Percentiles rank a stretch among this genome's conserved stretches.
phyloP scores from a whole-genome alignment of 2,329 filamentous ascomycete species.

The Ascochyta koolunga region DNA sequence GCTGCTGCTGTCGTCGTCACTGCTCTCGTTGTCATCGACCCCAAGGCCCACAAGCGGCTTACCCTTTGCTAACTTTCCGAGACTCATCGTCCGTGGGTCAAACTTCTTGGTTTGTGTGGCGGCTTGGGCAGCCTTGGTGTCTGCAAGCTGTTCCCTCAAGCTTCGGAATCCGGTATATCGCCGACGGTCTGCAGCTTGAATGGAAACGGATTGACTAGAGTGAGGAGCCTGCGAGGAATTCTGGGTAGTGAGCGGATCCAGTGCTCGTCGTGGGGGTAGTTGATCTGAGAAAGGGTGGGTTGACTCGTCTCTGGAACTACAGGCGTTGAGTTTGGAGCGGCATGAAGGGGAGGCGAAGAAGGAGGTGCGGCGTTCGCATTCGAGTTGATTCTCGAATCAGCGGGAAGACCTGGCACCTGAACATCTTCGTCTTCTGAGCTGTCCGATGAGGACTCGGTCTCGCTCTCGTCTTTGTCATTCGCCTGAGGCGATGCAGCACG shows the following conservation, averaged over 20 bases:
- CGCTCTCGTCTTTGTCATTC: constrained; percentile 3
- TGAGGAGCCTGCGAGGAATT: constrained; percentile 11
- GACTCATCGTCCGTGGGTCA: constrained; percentile 18
- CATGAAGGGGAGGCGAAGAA: constrained; percentile 18
- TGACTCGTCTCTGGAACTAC: constrained; percentile 14
- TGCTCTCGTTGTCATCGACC: constrained; percentile 11
- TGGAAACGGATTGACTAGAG: constrained; percentile 18
- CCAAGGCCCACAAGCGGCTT: constrained; percentile 1
- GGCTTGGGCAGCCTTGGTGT: constrained; percentile 12
- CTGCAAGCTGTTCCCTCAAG: constrained; percentile 21
- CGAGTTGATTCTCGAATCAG: neutral
- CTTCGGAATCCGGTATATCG: constrained; percentile 20
- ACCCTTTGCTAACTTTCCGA: constrained; percentile 11
- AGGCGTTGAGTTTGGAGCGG: constrained; percentile 1
- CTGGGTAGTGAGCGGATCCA: constrained; percentile 14
- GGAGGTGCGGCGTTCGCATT: constrained; percentile 11
- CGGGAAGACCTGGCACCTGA: constrained; percentile 14
- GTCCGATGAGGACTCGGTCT: constrained; percentile 20
- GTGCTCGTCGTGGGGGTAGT: constrained; percentile 5
- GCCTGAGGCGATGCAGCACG: constrained; percentile 4
- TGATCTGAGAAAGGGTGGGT: constrained; percentile 5
- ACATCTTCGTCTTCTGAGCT: constrained; percentile 19
- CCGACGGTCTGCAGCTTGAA: constrained; percentile 16
- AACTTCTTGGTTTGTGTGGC: constrained; percentile 12
- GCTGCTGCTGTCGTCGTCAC: constrained; percentile 18